phyloP scores from a whole-genome alignment of 2,329 filamentous ascomycete species.

The Xylaria sp. region DNA sequence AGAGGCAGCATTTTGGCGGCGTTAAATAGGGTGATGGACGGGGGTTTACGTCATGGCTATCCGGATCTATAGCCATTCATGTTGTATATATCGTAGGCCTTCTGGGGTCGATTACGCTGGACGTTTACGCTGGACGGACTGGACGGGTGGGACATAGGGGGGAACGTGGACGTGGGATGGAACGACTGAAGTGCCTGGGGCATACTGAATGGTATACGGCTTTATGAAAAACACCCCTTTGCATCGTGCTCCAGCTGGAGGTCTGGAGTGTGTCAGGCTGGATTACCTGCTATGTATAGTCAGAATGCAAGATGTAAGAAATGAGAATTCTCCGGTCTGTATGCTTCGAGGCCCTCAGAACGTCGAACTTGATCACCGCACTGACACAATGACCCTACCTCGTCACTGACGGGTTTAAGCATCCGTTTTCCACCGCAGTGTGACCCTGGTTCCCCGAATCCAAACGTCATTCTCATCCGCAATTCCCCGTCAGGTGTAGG shows the following conservation, averaged over 20 bases:
- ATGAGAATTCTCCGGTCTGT: not conserved
- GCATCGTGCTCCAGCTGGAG: not conserved
- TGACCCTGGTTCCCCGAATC: too few relatives aligned
- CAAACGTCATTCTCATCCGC: too few relatives aligned
- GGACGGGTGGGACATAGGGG: not conserved
- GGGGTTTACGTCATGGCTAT: not conserved
- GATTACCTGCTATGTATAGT: not conserved
- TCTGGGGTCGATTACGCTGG: not conserved
- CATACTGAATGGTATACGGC: not conserved
- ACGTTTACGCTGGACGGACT: not conserved
- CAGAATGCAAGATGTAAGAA: not conserved
- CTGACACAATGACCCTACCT: too few relatives aligned
- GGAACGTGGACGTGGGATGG: not conserved
- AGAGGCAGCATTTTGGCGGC: conserved; percentile 12
- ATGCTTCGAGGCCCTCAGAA: too few relatives aligned
- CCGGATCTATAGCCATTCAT: not conserved
- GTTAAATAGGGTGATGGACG: not conserved
- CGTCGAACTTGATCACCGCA: too few relatives aligned
- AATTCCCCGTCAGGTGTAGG: too few relatives aligned
- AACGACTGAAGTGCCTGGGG: not conserved
- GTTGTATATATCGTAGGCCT: not conserved
- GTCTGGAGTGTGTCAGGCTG: not conserved
- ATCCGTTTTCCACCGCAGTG: too few relatives aligned
- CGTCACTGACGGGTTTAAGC: too few relatives aligned
- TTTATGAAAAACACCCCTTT: not conserved